phyloP scores from a whole-genome alignment of 768 basidiomycete species.

The Saitozyma podzolica region DNA sequence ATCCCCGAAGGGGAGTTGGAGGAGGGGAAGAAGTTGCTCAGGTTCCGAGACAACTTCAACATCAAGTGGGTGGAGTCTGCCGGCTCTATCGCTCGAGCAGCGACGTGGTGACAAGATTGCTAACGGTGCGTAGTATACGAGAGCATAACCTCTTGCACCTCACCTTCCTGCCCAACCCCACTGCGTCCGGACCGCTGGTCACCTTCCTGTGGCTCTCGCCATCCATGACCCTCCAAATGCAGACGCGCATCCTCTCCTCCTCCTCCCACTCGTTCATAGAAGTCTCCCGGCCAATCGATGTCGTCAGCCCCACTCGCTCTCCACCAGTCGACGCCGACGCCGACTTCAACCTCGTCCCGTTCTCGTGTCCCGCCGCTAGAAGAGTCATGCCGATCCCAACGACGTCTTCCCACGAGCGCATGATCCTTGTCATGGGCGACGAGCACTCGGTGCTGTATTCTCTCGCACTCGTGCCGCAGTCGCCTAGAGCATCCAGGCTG shows the following conservation, averaged over 20 bases:
- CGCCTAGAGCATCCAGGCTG: constrained; percentile 14
- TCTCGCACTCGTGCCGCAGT: constrained; percentile 11
- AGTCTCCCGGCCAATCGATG: constrained; percentile 28
- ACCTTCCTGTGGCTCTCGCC: constrained; percentile 43
- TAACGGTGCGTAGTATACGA: constrained; percentile 35
- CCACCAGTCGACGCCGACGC: constrained; percentile 15
- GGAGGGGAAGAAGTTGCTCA: constrained; percentile 17
- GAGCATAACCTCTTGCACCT: constrained; percentile 49
- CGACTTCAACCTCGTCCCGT: constrained; percentile 36
- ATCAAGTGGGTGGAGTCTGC: constrained; percentile 36
- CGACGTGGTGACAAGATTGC: neutral
- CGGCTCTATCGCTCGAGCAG: neutral
- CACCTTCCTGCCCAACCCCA: constrained; percentile 30
- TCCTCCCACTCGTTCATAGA: constrained; percentile 36
- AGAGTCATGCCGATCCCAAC: constrained; percentile 33
- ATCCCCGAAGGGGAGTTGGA: constrained; percentile 9
- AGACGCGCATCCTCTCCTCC: constrained; percentile 27
- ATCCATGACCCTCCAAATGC: constrained; percentile 31
- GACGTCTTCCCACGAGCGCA: neutral
- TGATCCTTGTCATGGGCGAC: constrained; percentile 46
- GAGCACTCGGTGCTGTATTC: constrained; percentile 42
- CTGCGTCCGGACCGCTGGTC: constrained; percentile 26
- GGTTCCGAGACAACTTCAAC: constrained; percentile 34
- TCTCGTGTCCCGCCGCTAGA: constrained; percentile 45
- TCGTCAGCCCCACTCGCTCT: constrained; percentile 19